These are phyloP conservation scores for Serendipita sp. DNA, from an alignment of 768 basidiomycete species.

Conservation along the genomic window DNA sequence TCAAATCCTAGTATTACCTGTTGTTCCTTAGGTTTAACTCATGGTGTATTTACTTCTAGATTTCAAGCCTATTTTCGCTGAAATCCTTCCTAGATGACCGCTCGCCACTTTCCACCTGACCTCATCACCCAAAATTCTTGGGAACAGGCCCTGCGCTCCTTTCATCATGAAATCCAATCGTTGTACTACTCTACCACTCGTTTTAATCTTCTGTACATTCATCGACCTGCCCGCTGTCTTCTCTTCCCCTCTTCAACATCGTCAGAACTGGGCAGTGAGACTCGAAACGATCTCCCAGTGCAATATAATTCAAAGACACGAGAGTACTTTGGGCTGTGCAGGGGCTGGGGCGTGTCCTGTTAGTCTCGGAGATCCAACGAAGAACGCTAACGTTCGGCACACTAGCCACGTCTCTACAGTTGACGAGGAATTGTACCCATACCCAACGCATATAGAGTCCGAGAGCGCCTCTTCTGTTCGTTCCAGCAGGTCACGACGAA, in stretches of 20 bases:
- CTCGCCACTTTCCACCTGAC: background rate
- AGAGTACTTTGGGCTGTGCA: background rate
- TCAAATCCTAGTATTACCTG: constrained; percentile 25
- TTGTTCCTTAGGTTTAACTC: background rate
- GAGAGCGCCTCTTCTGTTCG: no score
- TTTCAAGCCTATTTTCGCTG: background rate
- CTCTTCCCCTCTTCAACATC: background rate
- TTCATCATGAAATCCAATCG: background rate
- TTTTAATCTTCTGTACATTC: background rate
- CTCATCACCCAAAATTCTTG: background rate
- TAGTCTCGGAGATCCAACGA: no score
- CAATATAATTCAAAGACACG: background rate
- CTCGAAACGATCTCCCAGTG: background rate
- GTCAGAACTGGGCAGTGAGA: background rate
- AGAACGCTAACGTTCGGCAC: no score
- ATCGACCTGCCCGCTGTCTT: background rate
- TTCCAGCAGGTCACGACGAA: no score
- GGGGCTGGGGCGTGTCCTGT: no score
- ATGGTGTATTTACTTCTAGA: background rate
- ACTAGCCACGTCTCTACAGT: no score
- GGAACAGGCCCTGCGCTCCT: background rate
- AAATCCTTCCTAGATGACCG: no score
- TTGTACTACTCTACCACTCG: background rate
- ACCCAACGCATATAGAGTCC: no score
- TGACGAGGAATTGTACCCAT: no score